Evolutionary conservation across 75 land plant species (phyloP).

Genomic region (Pinus albicaulis): DNA sequence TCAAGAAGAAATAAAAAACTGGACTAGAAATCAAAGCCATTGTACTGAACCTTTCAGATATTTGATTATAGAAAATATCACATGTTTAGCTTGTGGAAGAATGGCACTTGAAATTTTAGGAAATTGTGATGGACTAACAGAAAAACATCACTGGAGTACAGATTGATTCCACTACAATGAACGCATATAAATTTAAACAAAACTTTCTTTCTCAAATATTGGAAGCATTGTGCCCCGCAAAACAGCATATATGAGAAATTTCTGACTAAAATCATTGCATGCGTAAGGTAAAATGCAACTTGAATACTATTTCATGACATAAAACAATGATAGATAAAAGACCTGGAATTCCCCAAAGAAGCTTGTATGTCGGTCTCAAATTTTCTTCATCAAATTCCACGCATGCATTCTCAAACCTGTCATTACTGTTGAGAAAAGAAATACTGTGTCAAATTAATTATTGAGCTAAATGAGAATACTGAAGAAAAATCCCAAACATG

Average conservation of each 20-base stretch:
- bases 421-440: conserved; percentile 49
- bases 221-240: neutral
- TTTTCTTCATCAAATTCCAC: conserved; percentile 94
- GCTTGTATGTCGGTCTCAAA: conserved; percentile 83
- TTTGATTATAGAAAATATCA: too few species aligned
- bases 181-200: neutral
- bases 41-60: too few species aligned
- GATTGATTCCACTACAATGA: neutral
- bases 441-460: neutral
- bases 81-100: neutral
- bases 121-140: neutral
- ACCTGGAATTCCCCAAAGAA: conserved; percentile 99
- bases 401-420: conserved; percentile 89
- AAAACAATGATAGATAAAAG: neutral
- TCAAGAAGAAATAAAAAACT: too few species aligned
- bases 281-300: neutral
- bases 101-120: neutral
- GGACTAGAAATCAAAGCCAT: too few species aligned
- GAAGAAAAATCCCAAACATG: neutral
- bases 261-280: neutral
- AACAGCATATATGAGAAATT: neutral
- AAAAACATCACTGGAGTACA: neutral
- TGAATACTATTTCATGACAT: neutral
- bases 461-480: neutral
- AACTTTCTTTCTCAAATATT: neutral